Percentiles rank a stretch among this genome's conserved stretches.
Evolutionary conservation across 129 eudicot species (phyloP).

Genomic region (Arctium minus): DNA sequence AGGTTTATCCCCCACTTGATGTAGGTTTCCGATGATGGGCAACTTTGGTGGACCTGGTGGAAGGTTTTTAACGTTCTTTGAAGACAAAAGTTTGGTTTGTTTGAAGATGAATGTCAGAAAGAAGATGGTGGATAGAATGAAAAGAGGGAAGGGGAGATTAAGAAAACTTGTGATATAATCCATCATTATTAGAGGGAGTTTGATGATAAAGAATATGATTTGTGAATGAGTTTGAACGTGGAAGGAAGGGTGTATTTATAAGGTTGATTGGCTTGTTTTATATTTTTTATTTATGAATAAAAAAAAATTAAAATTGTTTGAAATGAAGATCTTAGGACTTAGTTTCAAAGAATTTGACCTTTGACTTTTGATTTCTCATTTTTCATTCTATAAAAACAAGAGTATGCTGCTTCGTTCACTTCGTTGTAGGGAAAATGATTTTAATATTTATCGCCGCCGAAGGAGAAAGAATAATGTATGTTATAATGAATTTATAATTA

Average conservation of each 20-base stretch:
- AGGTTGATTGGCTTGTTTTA: neutral
- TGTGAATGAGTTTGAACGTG: neutral
- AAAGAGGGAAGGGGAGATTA: neutral
- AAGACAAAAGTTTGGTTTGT: neutral
- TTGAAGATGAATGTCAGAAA: neutral
- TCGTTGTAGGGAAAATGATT: neutral
- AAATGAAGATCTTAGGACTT: neutral
- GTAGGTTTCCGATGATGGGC: conserved; percentile 24
- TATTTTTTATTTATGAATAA: neutral
- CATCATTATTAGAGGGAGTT: neutral
- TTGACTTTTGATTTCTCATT: neutral
- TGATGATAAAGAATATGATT: neutral
- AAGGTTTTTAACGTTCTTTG: neutral
- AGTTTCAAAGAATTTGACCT: neutral
- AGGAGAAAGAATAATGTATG: neutral
- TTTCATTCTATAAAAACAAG: neutral
- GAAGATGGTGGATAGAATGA: neutral
- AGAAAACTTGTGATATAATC: neutral
- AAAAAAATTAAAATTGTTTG: neutral
- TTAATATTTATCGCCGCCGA: neutral
- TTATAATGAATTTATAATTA: no score
- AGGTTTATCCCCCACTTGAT: conserved; percentile 6
- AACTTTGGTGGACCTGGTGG: conserved; percentile 25
- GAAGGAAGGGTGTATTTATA: neutral
- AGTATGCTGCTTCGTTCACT: neutral